Evolutionary conservation across 352 stramenopile genomes (phyloP).

Genomic region (Pythium aphanidermatum): DNA sequence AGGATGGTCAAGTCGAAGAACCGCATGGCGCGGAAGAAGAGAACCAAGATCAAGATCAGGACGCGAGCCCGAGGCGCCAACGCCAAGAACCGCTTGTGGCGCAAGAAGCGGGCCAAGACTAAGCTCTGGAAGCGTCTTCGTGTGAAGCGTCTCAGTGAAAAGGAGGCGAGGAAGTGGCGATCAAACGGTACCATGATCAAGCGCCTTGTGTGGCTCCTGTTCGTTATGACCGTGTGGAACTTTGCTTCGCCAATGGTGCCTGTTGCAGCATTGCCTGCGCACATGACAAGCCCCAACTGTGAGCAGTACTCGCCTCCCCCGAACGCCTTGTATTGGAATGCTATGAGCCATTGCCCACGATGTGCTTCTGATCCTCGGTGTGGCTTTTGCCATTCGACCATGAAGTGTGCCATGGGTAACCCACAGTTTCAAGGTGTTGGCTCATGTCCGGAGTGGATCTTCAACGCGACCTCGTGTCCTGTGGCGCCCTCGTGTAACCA

Average conservation of each 20-base stretch:
- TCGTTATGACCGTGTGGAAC: too few relatives aligned
- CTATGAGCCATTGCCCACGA: constrained; percentile 57
- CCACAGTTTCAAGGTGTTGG: constrained; percentile 36
- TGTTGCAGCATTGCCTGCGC: not conserved
- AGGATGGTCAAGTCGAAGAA: constrained; percentile 7
- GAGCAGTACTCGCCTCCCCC: constrained; percentile 38
- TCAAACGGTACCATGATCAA: too few relatives aligned
- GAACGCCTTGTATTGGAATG: constrained; percentile 53
- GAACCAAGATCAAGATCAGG: constrained; percentile 2
- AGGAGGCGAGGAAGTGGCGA: not conserved
- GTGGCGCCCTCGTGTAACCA: constrained; percentile 51
- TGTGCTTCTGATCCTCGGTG: constrained; percentile 66
- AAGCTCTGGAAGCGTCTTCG: too few relatives aligned
- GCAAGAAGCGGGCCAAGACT: too few relatives aligned
- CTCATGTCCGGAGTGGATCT: constrained; percentile 59
- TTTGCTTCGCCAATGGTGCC: too few relatives aligned
- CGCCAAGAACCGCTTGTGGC: too few relatives aligned
- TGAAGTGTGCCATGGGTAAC: constrained; percentile 76
- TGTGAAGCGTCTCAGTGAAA: too few relatives aligned
- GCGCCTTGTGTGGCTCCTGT: too few relatives aligned
- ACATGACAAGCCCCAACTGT: constrained; percentile 30
- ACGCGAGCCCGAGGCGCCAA: not conserved
- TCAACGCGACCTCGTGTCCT: constrained; percentile 53
- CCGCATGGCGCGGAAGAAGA: constrained; percentile 9
- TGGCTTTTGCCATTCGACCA: constrained; percentile 90